Evolutionary conservation across 2,329 filamentous ascomycete species (phyloP), one percentile per base, ranked within the genome.

Genomic region (Aspergillus neotritici): DNA sequence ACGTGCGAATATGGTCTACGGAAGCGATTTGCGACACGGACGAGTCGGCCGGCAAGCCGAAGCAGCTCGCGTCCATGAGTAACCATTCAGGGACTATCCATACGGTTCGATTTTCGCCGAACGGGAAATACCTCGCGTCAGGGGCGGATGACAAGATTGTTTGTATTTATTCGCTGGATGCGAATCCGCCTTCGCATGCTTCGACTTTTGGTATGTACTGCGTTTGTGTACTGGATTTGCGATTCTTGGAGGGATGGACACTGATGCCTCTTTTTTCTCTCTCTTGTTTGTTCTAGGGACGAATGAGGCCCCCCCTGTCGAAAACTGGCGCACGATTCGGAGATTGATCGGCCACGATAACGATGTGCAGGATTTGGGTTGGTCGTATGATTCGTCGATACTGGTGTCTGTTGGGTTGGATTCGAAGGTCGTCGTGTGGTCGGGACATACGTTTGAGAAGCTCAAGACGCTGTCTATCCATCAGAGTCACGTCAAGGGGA

Each of bases 91-190:
- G 91, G 55, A 97, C 91, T 13, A 96, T 97, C 50, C 91, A 96
- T 68, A 89, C 91, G 0, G 93, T 98, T 51, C 86, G 94, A 54
- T 98, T 97, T 72, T 97, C 93, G 8, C 85, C 88, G 21, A 96
- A 94, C 62, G 87, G 89, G 44, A 88, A 88, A 63, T 98, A 96
- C 64, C 79, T 98, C 40, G 94, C 94, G 29, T 97, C 91, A 9
- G 93, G 93, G 45, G 94, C 94, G 57, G 93, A 98, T 69, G 93
- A 98, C 72, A 96, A 96, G 75, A 91, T 98, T 62, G 94, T 98
- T 53, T 96, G 93, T 68, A 88, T 98, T 53, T 98, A 98, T 68
- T 84, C 87, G 50, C 79, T 96, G 42, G 89, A 97, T 67, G 80
- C 85, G 44, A 87, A 83, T 60, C 82, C 87, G 16, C 86, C 90